Percentiles rank a stretch among this genome's conserved stretches.
These are phyloP conservation scores for Boletus edulis DNA, from an alignment of 768 basidiomycete genomes.

Conservation along the genomic window DNA sequence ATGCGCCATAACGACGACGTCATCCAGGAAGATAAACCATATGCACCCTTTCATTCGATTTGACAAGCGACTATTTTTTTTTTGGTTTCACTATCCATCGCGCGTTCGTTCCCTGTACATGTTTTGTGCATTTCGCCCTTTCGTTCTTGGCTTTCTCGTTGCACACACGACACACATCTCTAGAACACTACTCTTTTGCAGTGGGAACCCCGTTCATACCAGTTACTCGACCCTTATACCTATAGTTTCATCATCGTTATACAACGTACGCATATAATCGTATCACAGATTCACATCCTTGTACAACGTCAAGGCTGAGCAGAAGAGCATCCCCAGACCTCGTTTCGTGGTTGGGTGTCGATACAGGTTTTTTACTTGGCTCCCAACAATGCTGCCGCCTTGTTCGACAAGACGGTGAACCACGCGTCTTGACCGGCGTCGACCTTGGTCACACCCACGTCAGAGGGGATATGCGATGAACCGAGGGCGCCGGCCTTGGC, in stretches of 20 bases:
- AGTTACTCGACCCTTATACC: no score
- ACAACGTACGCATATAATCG: not conserved
- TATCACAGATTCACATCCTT: not conserved
- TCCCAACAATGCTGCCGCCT: constrained; percentile 45
- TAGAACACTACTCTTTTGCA: no score
- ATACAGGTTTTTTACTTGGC: not conserved
- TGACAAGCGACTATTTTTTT: not conserved
- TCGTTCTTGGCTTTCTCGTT: not conserved
- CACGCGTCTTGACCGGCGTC: constrained; percentile 32
- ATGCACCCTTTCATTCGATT: not conserved
- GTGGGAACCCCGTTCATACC: no score
- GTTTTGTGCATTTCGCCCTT: no score
- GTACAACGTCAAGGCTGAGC: no score
- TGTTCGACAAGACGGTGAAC: constrained; percentile 59
- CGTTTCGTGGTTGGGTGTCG: no score
- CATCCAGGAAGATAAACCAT: not conserved
- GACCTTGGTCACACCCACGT: constrained; percentile 39
- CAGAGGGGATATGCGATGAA: constrained; percentile 44
- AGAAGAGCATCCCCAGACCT: no score
- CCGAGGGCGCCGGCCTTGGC: constrained; percentile 54
- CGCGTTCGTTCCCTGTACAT: not conserved
- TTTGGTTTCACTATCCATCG: not conserved
- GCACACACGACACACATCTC: not conserved
- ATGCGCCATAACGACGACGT: not conserved
- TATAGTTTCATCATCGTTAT: no score